A percentile compares a stretch with the other conserved stretches of the same genome.
Conservation (phyloP, 306 rosid genomes). For the Gastrolobium villosum region DNA sequence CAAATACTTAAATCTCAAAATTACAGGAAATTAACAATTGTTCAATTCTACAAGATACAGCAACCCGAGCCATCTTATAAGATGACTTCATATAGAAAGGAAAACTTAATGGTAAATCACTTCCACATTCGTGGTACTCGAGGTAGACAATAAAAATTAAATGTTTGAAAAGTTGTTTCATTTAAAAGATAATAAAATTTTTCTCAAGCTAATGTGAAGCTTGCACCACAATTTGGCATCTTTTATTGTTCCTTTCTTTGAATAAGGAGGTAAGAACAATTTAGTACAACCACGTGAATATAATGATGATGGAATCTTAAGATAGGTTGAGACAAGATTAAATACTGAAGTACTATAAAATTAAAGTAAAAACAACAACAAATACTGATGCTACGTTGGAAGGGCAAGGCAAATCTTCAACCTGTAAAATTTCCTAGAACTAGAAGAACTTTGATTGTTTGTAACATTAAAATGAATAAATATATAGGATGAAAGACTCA, state of each 20-base stretch:
- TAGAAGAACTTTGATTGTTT: conserved; percentile 20
- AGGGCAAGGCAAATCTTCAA: conserved; percentile 28
- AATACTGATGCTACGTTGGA: conserved; percentile 13
- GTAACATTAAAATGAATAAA: conserved; percentile 22
- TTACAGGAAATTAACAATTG: conserved; percentile 16
- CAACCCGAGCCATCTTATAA: conserved; percentile 7
- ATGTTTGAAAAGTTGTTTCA: neutral
- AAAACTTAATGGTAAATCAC: conserved; percentile 33
- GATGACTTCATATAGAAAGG: conserved; percentile 1
- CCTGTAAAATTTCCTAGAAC: conserved; percentile 1
- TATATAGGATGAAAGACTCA: conserved; percentile 33
- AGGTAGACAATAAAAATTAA: conserved; percentile 16
- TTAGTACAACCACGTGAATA: neutral
- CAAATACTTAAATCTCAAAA: conserved; percentile 38
- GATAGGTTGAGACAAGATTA: conserved; percentile 18
- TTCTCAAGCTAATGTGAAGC: conserved; percentile 37
- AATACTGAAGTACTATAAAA: conserved; percentile 28
- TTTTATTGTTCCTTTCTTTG: conserved; percentile 4
- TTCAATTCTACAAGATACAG: conserved; percentile 20
- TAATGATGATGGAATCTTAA: conserved; percentile 18
- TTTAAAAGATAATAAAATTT: conserved; percentile 13
- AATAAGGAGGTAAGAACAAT: conserved; percentile 31
- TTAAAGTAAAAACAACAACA: conserved; percentile 28
- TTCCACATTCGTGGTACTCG: conserved; percentile 22
- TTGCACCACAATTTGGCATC: conserved; percentile 16